Conservation (phyloP, 2,329 filamentous ascomycete species). For the Talaromyces rugulosus region DNA sequence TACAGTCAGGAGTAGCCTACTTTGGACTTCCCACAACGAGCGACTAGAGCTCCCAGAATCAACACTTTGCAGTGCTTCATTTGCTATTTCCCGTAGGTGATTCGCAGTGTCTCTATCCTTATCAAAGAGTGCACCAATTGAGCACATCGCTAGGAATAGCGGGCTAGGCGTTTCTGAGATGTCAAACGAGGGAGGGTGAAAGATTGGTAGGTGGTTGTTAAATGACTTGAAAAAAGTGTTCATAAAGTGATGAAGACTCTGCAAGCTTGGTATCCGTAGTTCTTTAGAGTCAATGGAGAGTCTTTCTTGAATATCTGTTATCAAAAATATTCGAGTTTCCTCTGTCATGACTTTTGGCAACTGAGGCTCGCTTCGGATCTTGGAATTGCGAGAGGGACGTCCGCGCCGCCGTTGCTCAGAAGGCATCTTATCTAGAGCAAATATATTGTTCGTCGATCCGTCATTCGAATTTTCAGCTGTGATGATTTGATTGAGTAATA, state of each 20-base stretch:
- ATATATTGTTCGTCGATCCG: neutral
- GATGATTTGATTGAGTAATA: neutral
- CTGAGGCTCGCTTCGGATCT: neutral
- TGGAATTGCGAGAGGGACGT: constrained; percentile 4
- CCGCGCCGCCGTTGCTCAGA: constrained; percentile 6
- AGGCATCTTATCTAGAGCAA: neutral
- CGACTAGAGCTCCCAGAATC: constrained; percentile 1
- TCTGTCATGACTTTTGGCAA: constrained; percentile 13
- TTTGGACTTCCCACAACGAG: constrained; percentile 28
- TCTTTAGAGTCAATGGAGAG: neutral
- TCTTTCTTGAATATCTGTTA: constrained; percentile 10
- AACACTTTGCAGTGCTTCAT: constrained; percentile 7
- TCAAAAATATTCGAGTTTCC: constrained; percentile 14
- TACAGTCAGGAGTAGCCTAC: constrained; percentile 24
- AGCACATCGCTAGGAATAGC: constrained; percentile 31
- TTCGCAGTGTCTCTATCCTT: constrained; percentile 25
- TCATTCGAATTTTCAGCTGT: neutral
- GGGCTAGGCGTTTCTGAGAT: constrained; percentile 23
- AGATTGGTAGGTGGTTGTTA: constrained; percentile 30
- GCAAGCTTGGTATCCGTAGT: constrained; percentile 7
- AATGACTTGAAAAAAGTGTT: constrained; percentile 29
- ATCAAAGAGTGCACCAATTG: constrained; percentile 31
- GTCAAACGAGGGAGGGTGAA: constrained; percentile 29
- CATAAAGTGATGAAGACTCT: constrained; percentile 24
- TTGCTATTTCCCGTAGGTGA: constrained; percentile 12